Conservation (phyloP, 805 yeast species). For the Wickerhamiella lipophila region DNA sequence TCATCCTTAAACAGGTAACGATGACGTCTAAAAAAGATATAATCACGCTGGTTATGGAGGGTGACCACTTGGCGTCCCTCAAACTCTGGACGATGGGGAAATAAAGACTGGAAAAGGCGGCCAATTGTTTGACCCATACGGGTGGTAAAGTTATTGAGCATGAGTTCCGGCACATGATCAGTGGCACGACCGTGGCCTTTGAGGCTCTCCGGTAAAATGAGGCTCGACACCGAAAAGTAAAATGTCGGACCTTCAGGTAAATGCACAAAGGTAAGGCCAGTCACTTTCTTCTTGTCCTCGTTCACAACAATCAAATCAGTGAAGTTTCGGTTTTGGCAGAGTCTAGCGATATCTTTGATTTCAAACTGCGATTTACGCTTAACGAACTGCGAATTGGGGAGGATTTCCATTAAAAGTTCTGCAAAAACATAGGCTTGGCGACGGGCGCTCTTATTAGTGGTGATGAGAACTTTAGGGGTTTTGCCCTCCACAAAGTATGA, state of each 20-base stretch:
- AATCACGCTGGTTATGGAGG: conserved; percentile 91
- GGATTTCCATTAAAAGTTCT: conserved; percentile 64
- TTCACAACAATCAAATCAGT: conserved; percentile 82
- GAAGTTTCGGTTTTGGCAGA: conserved; percentile 69
- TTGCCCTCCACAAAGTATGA: conserved; percentile 39
- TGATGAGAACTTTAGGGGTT: conserved; percentile 77
- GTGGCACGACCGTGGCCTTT: conserved; percentile 86
- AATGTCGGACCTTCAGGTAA: conserved; percentile 93
- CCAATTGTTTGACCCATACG: conserved; percentile 90
- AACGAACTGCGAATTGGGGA: conserved; percentile 77
- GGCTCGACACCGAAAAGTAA: conserved; percentile 72
- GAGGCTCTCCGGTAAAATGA: conserved; percentile 61
- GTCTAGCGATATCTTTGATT: conserved; percentile 76
- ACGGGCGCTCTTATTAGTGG: conserved; percentile 79
- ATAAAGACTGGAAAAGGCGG: conserved; percentile 75
- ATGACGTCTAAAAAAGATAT: conserved; percentile 87
- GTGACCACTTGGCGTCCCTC: conserved; percentile 95
- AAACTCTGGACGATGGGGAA: conserved; percentile 87
- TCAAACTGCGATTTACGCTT: conserved; percentile 75
- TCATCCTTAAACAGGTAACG: conserved; percentile 81
- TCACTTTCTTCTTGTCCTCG: conserved; percentile 86
- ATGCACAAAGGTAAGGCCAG: conserved; percentile 86
- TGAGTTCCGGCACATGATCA: conserved; percentile 79
- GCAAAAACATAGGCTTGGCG: conserved; percentile 85
- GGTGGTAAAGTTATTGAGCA: conserved; percentile 84